These are phyloP conservation scores for Hanseniaspora guilliermondii DNA, from an alignment of 805 yeast species.

Conservation along the genomic window DNA sequence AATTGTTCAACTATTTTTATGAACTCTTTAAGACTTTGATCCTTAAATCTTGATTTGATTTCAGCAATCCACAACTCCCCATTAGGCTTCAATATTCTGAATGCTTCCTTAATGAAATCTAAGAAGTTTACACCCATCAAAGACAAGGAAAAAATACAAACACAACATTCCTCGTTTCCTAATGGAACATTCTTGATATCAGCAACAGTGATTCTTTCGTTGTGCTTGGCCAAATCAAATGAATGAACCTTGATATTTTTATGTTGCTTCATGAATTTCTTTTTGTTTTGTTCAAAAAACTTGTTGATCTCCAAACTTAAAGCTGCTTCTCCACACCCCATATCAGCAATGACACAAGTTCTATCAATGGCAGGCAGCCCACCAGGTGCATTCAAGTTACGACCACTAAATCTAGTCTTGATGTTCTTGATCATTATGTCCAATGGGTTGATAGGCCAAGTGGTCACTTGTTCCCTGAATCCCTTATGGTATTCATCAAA, in stretches of 20 bases:
- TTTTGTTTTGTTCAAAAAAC: conserved; percentile 31
- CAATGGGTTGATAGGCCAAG: conserved; percentile 99
- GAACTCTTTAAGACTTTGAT: conserved; percentile 66
- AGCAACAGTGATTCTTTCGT: conserved; percentile 87
- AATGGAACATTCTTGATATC: conserved; percentile 87
- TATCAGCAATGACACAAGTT: conserved; percentile 77
- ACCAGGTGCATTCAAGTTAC: conserved; percentile 86
- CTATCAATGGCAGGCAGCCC: conserved; percentile 63
- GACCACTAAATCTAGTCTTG: conserved; percentile 38
- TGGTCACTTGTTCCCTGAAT: conserved; percentile 83
- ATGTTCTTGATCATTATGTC: conserved; percentile 70
- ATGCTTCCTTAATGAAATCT: conserved; percentile 83
- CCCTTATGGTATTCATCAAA: conserved; percentile 95
- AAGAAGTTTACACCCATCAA: conserved; percentile 94
- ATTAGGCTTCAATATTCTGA: conserved; percentile 71
- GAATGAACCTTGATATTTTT: conserved; percentile 60
- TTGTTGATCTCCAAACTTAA: conserved; percentile 54
- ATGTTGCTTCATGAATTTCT: conserved; percentile 27
- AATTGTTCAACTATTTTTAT: conserved; percentile 58
- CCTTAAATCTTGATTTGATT: conserved; percentile 81
- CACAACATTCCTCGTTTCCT: conserved; percentile 60
- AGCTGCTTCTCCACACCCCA: conserved; percentile 99
- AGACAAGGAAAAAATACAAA: conserved; percentile 89
- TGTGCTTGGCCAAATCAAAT: conserved; percentile 83
- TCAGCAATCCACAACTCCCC: conserved; percentile 98